These are phyloP conservation scores for Sporothrix pallida DNA, from an alignment of 2,329 filamentous ascomycete genomes.

Conservation along the genomic window DNA sequence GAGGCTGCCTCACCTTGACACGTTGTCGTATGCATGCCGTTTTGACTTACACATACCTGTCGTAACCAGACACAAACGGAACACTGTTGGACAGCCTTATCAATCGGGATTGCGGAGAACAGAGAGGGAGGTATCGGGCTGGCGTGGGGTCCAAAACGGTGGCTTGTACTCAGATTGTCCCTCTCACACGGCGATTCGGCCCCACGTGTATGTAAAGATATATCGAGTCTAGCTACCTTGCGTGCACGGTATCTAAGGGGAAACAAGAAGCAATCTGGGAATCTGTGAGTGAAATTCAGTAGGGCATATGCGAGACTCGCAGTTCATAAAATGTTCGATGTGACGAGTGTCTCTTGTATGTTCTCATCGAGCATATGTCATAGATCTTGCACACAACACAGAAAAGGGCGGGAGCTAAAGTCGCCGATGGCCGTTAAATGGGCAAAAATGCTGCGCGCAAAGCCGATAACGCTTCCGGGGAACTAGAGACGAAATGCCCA, in stretches of 20 bases:
- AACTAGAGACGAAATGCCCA: not conserved
- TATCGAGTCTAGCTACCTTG: not conserved
- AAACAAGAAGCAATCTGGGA: too few relatives aligned
- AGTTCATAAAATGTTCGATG: not conserved
- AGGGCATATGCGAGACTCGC: not conserved
- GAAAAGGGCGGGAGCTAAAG: not conserved
- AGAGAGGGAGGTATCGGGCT: not conserved
- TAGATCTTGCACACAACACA: not conserved
- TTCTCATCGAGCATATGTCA: constrained; percentile 2
- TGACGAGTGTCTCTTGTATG: not conserved
- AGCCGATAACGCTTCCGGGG: constrained; percentile 20
- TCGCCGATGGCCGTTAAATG: constrained; percentile 15
- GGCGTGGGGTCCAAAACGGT: not conserved
- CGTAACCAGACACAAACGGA: not conserved
- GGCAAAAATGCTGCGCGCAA: not conserved
- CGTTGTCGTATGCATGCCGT: not conserved
- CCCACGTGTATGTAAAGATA: constrained; percentile 15
- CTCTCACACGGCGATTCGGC: constrained; percentile 20
- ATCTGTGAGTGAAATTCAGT: not conserved
- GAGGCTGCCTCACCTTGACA: not conserved
- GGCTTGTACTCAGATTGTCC: not conserved
- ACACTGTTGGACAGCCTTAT: not conserved
- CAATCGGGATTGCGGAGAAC: not conserved
- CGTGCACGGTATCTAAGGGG: not conserved
- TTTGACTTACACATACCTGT: not conserved